phyloP scores from a whole-genome alignment of 257 asterid genomes.

The Euphrasia confusa region DNA sequence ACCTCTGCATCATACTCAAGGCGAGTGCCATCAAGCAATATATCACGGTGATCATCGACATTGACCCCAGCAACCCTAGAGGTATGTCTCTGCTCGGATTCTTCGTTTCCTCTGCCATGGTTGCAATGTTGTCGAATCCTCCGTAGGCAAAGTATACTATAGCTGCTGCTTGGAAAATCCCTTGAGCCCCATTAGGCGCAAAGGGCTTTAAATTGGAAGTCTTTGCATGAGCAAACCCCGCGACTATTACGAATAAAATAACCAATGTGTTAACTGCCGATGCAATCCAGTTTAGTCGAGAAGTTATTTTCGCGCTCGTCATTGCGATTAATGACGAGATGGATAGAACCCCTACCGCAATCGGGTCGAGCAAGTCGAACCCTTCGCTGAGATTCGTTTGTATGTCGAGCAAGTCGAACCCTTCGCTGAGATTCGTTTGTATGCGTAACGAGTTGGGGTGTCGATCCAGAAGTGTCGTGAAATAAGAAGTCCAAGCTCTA shows the following conservation, averaged over 20 bases:
- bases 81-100: slow-evolving; percentile 52
- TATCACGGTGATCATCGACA: slow-evolving; percentile 59
- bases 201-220: slow-evolving; percentile 45
- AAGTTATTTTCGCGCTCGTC: slow-evolving; percentile 43
- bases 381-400: slow-evolving; percentile 37
- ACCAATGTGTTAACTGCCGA: slow-evolving; percentile 45
- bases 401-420: slow-evolving; percentile 41
- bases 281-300: slow-evolving; percentile 57
- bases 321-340: slow-evolving; percentile 39
- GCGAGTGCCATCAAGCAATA: slow-evolving; percentile 62
- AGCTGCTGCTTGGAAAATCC: slow-evolving; percentile 57
- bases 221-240: slow-evolving; percentile 49
- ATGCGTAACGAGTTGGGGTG: slow-evolving; percentile 44
- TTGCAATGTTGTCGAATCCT: slow-evolving; percentile 52
- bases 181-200: slow-evolving; percentile 43
- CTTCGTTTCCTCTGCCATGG: slow-evolving; percentile 60
- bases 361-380: slow-evolving; percentile 45
- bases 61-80: slow-evolving; percentile 51
- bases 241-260: slow-evolving; percentile 46
- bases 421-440: slow-evolving; percentile 35
- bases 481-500: slow-evolving; percentile 62
- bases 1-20: slow-evolving; percentile 50
- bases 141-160: slow-evolving; percentile 53
- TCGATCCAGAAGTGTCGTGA: slow-evolving; percentile 48
- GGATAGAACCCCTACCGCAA: slow-evolving; percentile 40